Percentiles rank a stretch among this genome's conserved stretches.
These are phyloP conservation scores for Pigoraptor vietnamica DNA, from an alignment of 78 protist species.

Conservation along the genomic window DNA sequence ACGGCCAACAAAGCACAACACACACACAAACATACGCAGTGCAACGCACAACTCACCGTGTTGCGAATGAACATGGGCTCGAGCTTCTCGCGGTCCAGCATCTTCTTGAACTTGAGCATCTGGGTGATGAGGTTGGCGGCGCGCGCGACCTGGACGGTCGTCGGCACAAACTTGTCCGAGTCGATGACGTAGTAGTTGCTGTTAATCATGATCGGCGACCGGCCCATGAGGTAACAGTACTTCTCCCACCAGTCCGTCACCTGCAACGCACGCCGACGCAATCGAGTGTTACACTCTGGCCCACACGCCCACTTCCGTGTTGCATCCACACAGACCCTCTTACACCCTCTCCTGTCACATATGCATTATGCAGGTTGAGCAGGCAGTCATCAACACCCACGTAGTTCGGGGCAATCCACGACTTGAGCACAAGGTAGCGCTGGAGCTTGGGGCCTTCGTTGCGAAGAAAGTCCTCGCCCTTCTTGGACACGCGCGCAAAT, in stretches of 20 bases:
- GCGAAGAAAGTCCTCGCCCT: neutral
- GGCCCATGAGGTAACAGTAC: conserved; percentile 51
- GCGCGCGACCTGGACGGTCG: conserved; percentile 28
- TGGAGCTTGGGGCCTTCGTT: conserved; percentile 26
- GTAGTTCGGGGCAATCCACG: conserved; percentile 13
- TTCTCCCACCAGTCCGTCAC: conserved; percentile 69
- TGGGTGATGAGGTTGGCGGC: conserved; percentile 16
- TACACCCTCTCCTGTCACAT: too few relatives aligned
- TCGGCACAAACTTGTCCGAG: neutral
- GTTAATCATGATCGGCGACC: conserved; percentile 51
- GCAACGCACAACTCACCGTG: too few relatives aligned
- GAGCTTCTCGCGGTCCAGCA: conserved; percentile 30
- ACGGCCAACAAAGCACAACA: too few relatives aligned
- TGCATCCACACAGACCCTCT: too few relatives aligned
- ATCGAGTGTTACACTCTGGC: too few relatives aligned
- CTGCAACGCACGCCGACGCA: too few relatives aligned
- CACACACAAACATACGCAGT: too few relatives aligned
- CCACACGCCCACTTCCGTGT: too few relatives aligned
- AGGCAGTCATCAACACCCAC: too few relatives aligned
- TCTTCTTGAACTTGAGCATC: neutral
- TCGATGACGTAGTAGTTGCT: conserved; percentile 56
- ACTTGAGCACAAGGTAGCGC: conserved; percentile 20
- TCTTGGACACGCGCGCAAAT: neutral
- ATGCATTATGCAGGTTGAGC: too few relatives aligned
- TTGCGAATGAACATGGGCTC: conserved; percentile 28